These are phyloP conservation scores for Fusarium dimerum DNA, from an alignment of 2,329 filamentous ascomycete species.

Conservation along the genomic window DNA sequence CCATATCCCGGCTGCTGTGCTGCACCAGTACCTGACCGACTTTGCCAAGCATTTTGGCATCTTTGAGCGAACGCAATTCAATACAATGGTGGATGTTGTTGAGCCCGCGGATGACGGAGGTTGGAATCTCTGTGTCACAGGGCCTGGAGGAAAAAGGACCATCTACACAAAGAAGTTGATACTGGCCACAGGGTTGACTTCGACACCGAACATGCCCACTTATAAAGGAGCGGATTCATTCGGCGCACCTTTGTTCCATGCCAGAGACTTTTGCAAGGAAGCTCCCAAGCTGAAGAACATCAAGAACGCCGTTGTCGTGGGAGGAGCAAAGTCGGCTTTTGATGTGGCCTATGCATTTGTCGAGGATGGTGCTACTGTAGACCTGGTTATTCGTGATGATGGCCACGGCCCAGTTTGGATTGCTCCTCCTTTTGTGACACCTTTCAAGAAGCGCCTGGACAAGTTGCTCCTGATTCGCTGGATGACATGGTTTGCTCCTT, in stretches of 20 bases:
- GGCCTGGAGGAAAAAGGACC: not conserved
- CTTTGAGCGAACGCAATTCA: slow-evolving; percentile 47
- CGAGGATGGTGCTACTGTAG: slow-evolving; percentile 46
- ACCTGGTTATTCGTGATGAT: slow-evolving; percentile 50
- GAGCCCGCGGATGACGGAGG: slow-evolving; percentile 19
- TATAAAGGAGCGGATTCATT: slow-evolving; percentile 41
- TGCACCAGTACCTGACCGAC: slow-evolving; percentile 40
- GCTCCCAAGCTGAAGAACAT: slow-evolving; percentile 31
- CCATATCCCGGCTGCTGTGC: slow-evolving; percentile 39
- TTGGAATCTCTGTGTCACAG: slow-evolving; percentile 21
- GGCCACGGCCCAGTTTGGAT: slow-evolving; percentile 59
- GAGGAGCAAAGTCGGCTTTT: slow-evolving; percentile 59
- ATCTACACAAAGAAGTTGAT: slow-evolving; percentile 43
- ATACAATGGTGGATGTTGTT: slow-evolving; percentile 50
- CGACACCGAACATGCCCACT: slow-evolving; percentile 42
- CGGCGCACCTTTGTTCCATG: slow-evolving; percentile 43
- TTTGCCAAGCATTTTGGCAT: slow-evolving; percentile 50
- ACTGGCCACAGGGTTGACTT: slow-evolving; percentile 52
- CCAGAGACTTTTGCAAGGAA: slow-evolving; percentile 41
- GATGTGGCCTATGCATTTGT: slow-evolving; percentile 59
- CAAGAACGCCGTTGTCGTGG: slow-evolving; percentile 48
- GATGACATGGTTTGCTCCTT: slow-evolving; percentile 66
- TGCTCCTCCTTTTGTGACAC: slow-evolving; percentile 58
- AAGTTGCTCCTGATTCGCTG: slow-evolving; percentile 54
- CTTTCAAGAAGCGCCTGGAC: slow-evolving; percentile 61